Evolutionary conservation across 2,329 filamentous ascomycete species (phyloP), one percentile per base, ranked within the genome.

Genomic region (Fusarium stilboides): DNA sequence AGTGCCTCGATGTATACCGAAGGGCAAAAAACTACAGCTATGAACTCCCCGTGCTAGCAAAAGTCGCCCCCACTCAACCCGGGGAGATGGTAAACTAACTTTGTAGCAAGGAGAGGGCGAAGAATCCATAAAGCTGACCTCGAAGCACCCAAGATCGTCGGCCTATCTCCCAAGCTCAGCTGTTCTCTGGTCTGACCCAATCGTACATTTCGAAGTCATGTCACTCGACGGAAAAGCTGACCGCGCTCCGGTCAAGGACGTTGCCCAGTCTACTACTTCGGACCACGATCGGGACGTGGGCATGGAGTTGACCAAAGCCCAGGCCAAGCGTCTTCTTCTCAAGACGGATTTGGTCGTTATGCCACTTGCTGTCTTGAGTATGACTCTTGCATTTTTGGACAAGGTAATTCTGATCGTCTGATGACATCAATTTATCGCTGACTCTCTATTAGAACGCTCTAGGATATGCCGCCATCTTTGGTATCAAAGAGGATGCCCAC

Each of bases 401-500:
- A 68, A 68, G 13, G 65, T 64, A 42, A 6, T 17, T 1, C 1
- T 0, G 8, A 3, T 2, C 2, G 0, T 3, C 0, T 7, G 15
- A 1, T 10, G 0, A 0, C 1, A 2, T 5, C 5, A 3, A 7
- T 6, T 5, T 1, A 4, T 12, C 5, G 22, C 39, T 43, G 3
- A 26, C 15, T 4, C 28, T 1, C 3, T 1, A 0, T 0, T 4
- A 68, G 65, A 68, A 68, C 0, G 66, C 66, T 0, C 2, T 69
- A 0, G 56, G 61, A 26, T 69, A 69, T 4, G 72, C 72, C 0
- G 72, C 72, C 5, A 55, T 74, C 2, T 71, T 63, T 8, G 72
- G 72, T 1, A 62, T 74, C 49, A 67, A 71, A 8, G 60, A 71
- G 13, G 72, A 74, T 13, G 57, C 68, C 0, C 40, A 75, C 43